phyloP scores from a whole-genome alignment of 163 green algal genomes.

The Scenedesmus sp. region DNA sequence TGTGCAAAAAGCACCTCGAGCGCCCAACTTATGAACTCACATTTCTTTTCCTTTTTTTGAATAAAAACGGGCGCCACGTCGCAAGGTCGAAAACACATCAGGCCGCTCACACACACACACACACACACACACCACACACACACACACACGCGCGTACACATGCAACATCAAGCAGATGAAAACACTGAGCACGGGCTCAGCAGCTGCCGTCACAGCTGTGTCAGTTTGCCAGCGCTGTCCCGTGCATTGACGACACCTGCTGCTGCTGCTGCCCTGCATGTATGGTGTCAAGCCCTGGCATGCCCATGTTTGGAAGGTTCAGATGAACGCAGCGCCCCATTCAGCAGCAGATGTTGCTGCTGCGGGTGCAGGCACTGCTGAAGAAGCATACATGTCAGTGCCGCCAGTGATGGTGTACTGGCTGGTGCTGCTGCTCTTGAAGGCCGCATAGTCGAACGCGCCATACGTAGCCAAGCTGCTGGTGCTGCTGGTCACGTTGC shows the following conservation, averaged over 20 bases:
- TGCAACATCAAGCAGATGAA: neutral
- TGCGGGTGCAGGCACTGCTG: neutral
- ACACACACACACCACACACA: neutral
- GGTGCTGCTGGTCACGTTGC: neutral
- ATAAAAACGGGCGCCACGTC: too few species aligned
- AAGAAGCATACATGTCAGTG: neutral
- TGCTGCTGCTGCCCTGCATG: slow-evolving; percentile 11
- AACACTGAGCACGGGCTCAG: neutral
- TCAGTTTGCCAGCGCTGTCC: slow-evolving; percentile 3
- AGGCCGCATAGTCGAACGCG: neutral
- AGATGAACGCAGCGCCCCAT: neutral
- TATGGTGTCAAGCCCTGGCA: neutral
- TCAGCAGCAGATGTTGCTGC: neutral
- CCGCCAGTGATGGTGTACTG: neutral
- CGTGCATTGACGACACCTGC: neutral
- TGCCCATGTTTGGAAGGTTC: neutral
- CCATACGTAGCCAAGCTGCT: neutral
- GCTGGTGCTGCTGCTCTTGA: neutral
- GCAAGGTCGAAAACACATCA: too few species aligned
- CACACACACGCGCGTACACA: too few species aligned
- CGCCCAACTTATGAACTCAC: neutral
- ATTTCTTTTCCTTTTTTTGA: too few species aligned
- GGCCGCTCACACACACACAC: neutral
- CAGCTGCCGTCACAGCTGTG: neutral
- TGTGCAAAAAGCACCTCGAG: neutral